phyloP scores from a whole-genome alignment of 805 yeast genomes.

The Saturnispora silvae region DNA sequence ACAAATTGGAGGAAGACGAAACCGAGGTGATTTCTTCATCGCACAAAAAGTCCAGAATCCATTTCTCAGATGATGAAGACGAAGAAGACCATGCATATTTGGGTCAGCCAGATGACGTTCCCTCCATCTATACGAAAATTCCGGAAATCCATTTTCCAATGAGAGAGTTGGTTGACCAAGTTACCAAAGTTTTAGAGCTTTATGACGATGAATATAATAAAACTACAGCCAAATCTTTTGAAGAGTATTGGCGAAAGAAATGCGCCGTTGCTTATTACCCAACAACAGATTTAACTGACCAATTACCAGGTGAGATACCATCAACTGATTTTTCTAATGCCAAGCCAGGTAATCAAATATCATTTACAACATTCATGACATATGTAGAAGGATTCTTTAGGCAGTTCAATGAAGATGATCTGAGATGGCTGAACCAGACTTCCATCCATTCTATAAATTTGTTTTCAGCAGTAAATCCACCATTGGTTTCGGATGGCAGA shows the following conservation, averaged over 20 bases:
- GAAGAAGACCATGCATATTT: neutral
- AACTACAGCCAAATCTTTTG: constrained; percentile 42
- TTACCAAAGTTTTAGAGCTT: constrained; percentile 15
- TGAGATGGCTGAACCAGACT: constrained; percentile 57
- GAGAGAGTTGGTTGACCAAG: constrained; percentile 15
- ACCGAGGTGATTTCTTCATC: constrained; percentile 5
- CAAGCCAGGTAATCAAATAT: constrained; percentile 85
- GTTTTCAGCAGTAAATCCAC: constrained; percentile 6
- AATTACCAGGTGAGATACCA: constrained; percentile 84
- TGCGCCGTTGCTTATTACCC: constrained; percentile 92
- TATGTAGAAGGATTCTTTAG: constrained; percentile 81
- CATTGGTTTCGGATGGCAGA: constrained; percentile 5
- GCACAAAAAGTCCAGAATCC: neutral
- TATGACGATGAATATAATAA: constrained; percentile 42
- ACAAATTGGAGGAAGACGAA: constrained; percentile 1
- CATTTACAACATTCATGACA: constrained; percentile 75
- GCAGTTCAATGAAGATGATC: constrained; percentile 68
- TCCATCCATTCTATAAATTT: constrained; percentile 3
- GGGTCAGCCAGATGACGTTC: constrained; percentile 25
- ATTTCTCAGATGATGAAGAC: constrained; percentile 8
- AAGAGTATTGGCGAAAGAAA: constrained; percentile 58
- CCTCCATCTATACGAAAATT: constrained; percentile 31
- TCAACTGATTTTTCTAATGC: constrained; percentile 73
- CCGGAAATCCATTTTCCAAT: constrained; percentile 10
- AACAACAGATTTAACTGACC: constrained; percentile 55